These are phyloP conservation scores for Fusarium floridanum DNA, from an alignment of 2,329 filamentous ascomycete genomes.

Conservation along the genomic window DNA sequence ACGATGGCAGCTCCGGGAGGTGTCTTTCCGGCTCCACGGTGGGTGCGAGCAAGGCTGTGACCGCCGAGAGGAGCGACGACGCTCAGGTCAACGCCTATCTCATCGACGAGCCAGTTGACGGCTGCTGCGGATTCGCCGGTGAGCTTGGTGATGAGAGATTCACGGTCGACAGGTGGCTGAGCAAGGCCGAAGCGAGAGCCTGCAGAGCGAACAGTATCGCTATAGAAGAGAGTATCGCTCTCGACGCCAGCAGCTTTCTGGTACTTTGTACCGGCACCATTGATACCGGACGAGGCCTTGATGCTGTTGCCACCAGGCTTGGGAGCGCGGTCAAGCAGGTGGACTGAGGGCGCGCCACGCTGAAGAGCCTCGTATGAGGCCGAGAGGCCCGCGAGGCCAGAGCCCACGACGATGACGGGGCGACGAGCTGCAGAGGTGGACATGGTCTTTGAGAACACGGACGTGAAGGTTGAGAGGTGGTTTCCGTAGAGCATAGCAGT, in stretches of 20 bases:
- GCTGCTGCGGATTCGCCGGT: slow-evolving; percentile 62
- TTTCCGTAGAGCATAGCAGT: slow-evolving; percentile 50
- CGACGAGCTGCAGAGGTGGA: slow-evolving; percentile 27
- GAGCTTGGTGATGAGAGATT: slow-evolving; percentile 62
- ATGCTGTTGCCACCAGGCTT: slow-evolving; percentile 75
- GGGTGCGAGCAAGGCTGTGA: slow-evolving; percentile 61
- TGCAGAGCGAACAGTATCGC: slow-evolving; percentile 70
- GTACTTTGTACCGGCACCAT: slow-evolving; percentile 70
- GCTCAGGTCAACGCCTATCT: slow-evolving; percentile 69
- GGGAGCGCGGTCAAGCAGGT: slow-evolving; percentile 69
- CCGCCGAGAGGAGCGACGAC: slow-evolving; percentile 71
- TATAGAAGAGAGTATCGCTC: slow-evolving; percentile 60
- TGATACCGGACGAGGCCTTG: slow-evolving; percentile 76
- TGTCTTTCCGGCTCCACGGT: slow-evolving; percentile 66
- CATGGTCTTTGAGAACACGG: slow-evolving; percentile 46
- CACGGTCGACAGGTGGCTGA: slow-evolving; percentile 48
- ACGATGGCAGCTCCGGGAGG: slow-evolving; percentile 73
- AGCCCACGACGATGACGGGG: slow-evolving; percentile 72
- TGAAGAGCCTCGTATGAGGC: slow-evolving; percentile 69
- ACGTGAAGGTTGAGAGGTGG: slow-evolving; percentile 33
- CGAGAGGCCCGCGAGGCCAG: slow-evolving; percentile 73
- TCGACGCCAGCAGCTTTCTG: slow-evolving; percentile 58
- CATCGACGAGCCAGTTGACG: slow-evolving; percentile 68
- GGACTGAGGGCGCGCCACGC: slow-evolving; percentile 62
- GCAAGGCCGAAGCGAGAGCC: slow-evolving; percentile 55